Conservation (phyloP, 1,284 basidiomycete species). For the Rhodotorula sp. region DNA sequence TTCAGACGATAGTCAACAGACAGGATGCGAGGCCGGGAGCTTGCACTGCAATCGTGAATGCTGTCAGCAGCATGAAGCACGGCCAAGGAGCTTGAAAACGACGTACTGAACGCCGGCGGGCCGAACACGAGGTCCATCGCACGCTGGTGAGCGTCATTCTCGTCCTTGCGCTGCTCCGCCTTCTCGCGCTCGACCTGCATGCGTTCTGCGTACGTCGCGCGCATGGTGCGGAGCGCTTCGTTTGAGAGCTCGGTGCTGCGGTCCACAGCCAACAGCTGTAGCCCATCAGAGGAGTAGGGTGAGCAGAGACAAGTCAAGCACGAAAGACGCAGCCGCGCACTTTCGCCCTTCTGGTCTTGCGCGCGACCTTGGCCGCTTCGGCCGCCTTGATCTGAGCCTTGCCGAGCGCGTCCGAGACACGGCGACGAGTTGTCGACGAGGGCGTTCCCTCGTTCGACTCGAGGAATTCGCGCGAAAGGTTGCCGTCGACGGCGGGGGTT, state of each 20-base stretch:
- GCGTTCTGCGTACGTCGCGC: constrained; percentile 23
- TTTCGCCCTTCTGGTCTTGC: constrained; percentile 13
- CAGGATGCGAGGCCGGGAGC: constrained; percentile 6
- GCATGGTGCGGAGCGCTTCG: constrained; percentile 23
- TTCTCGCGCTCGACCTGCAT: constrained; percentile 27
- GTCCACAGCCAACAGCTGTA: constrained; percentile 22
- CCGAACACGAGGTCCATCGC: constrained; percentile 32
- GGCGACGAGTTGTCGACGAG: constrained; percentile 14
- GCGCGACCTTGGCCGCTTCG: neutral
- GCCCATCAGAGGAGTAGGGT: too few relatives aligned
- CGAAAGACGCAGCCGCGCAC: neutral
- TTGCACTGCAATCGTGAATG: constrained; percentile 8
- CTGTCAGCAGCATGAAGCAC: neutral
- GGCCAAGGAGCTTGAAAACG: neutral
- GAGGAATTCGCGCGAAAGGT: neutral
- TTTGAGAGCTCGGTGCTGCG: constrained; percentile 15
- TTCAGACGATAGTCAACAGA: neutral
- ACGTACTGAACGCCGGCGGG: constrained; percentile 17
- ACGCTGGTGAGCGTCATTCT: constrained; percentile 14
- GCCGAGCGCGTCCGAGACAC: constrained; percentile 21
- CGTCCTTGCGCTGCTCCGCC: constrained; percentile 6
- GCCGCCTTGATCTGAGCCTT: neutral
- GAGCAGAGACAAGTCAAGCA: neutral
- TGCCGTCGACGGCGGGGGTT: neutral
- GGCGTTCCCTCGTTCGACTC: constrained; percentile 6